Evolutionary conservation across 2,329 filamentous ascomycete genomes (phyloP).

Genomic region (Harringtonia lauricola): DNA sequence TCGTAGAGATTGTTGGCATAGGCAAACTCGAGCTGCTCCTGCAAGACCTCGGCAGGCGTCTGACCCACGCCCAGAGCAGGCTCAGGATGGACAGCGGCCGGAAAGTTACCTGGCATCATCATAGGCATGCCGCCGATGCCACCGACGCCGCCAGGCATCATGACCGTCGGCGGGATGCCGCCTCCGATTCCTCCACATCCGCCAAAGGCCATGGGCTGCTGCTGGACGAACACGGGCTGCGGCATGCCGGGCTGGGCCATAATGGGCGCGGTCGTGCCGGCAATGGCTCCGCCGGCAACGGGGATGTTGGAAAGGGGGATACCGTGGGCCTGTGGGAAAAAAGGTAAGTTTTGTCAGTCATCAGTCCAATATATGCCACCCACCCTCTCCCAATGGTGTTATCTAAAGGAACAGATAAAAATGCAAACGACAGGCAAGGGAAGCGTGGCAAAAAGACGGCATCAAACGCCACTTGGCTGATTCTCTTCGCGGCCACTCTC

Average conservation of each 20-base stretch:
- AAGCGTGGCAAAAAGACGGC: too few relatives aligned
- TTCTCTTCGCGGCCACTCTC: too few relatives aligned
- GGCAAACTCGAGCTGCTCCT: slow-evolving; percentile 38
- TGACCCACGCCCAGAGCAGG: slow-evolving; percentile 38
- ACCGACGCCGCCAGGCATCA: slow-evolving; percentile 12
- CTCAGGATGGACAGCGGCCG: slow-evolving; percentile 26
- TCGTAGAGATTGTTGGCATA: slow-evolving; percentile 38
- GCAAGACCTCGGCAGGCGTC: slow-evolving; percentile 34
- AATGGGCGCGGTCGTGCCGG: slow-evolving; percentile 10
- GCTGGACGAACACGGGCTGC: background rate
- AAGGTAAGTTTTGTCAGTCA: background rate
- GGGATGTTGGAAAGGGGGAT: slow-evolving; percentile 1
- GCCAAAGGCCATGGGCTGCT: slow-evolving; percentile 6
- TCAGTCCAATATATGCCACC: background rate
- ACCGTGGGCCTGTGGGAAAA: background rate
- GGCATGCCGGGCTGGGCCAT: slow-evolving; percentile 7
- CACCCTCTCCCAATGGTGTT: too few relatives aligned
- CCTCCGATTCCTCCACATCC: background rate
- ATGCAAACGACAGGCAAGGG: too few relatives aligned
- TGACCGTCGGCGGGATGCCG: slow-evolving; percentile 16
- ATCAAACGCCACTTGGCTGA: too few relatives aligned
- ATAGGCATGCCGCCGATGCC: slow-evolving; percentile 1
- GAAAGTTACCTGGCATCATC: slow-evolving; percentile 22
- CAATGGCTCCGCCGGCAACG: slow-evolving; percentile 6
- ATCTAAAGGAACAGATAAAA: background rate